Conservation (phyloP, 768 basidiomycete genomes). For the Kwoniella pini region DNA sequence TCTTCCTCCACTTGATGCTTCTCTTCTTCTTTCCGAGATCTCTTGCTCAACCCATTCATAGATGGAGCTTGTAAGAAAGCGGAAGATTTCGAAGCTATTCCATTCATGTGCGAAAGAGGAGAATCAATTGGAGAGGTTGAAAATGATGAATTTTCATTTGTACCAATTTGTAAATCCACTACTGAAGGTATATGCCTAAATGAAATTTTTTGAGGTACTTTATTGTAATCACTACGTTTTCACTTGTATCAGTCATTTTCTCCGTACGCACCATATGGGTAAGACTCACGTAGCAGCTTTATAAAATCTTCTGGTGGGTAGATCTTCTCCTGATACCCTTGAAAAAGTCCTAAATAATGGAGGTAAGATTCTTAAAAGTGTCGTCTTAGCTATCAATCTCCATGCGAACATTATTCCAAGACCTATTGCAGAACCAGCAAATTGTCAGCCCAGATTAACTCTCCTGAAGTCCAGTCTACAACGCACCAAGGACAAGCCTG, state of each 20-base stretch:
- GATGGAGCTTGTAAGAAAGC: not conserved
- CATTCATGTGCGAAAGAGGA: not conserved
- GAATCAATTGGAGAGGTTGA: constrained; percentile 7
- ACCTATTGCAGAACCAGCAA: too few species aligned
- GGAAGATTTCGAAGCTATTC: not conserved
- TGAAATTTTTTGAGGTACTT: constrained; percentile 9
- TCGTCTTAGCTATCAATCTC: constrained; percentile 81
- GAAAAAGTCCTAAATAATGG: constrained; percentile 74
- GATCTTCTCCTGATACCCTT: constrained; percentile 61
- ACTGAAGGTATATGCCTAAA: constrained; percentile 27
- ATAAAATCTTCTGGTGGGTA: constrained; percentile 86
- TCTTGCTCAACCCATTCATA: not conserved
- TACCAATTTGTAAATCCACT: constrained; percentile 22
- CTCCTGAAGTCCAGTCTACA: not conserved
- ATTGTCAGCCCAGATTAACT: too few species aligned
- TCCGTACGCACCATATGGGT: too few species aligned
- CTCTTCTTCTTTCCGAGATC: not conserved
- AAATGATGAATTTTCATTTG: not conserved
- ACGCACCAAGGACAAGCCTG: constrained; percentile 31
- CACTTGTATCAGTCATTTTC: not conserved
- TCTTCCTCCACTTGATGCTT: not conserved
- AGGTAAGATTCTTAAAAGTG: constrained; percentile 72
- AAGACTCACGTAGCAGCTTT: constrained; percentile 72
- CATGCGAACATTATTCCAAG: constrained; percentile 78
- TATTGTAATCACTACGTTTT: constrained; percentile 60